Base-by-base conservation (phyloP, 495 filamentous ascomycete genomes). In the Aspergillus kassunensis region DNA sequence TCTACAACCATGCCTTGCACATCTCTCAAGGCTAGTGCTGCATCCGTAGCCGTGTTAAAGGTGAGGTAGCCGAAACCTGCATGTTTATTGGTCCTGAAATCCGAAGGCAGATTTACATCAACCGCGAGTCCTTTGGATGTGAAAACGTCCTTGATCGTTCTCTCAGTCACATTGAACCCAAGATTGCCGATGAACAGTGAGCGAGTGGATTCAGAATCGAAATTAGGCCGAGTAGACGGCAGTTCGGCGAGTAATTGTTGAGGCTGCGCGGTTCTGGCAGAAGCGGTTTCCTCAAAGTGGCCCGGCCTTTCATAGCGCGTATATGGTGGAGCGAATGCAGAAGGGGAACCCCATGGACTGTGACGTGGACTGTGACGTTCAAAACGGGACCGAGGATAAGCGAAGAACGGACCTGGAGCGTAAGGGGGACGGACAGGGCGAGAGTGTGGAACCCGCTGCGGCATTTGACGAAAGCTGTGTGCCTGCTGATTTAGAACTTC, bases 61-160 rank as follows among this genome's bases (percentile, higher is more conserved):
- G 80, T 79, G 41, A 97, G 80, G 62, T 97, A 99, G 36, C 89
- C 95, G 60, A 96, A 97, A 35, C 93, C 93, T 76, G 95, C 96
- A 63, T 84, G 87, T 55, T 81, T 80, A 15, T 88, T 89, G 51
- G 84, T 83, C 5, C 87, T 86, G 74, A 73, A 74, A 59, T 97
- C 91, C 35, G 86, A 89, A n/a, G 92, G 91, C 41, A 99, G 81
- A 57, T 88, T 80, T 33, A 96, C 82, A 55, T 84, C 80, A 53
- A 83, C 78, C 65, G 95, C 81, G 51, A 77, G 76, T 20, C 81
- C 82, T 62, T 86, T 83, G 37, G 84, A 79, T 60, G 80, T 80
- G 69, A 97, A 97, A 63, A 85, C 85, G 49, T 85, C 82, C 44
- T 75, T 74, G 39, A 99, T 74, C 52, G 78, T 75, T 19, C 84